phyloP scores from a whole-genome alignment of 169 alveolate species.

The Cyclospora cayetanensis region DNA sequence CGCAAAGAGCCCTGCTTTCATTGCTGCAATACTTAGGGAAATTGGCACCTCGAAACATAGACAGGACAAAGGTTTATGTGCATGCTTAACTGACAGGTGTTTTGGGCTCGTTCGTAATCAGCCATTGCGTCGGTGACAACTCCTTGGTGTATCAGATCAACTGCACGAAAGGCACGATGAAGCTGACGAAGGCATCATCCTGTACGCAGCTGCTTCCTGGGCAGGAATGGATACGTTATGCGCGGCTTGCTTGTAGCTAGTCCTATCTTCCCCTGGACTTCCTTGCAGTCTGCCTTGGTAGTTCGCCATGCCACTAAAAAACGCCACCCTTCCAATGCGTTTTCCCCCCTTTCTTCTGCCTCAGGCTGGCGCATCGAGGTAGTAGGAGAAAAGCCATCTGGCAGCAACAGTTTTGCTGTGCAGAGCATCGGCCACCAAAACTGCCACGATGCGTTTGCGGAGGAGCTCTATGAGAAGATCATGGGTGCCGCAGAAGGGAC shows the following conservation, averaged over 20 bases:
- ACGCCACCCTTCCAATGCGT: too few relatives aligned
- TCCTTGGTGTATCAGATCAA: constrained; percentile 29
- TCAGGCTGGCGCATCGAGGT: constrained; percentile 50
- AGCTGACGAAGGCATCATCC: constrained; percentile 47
- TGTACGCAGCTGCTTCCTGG: constrained; percentile 34
- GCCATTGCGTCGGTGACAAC: constrained; percentile 66
- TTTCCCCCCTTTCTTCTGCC: too few relatives aligned
- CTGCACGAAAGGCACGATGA: constrained; percentile 50
- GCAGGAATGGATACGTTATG: too few relatives aligned
- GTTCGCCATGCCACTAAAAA: too few relatives aligned
- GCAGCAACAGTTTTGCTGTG: constrained; percentile 37
- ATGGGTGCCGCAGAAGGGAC: neutral
- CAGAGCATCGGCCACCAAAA: constrained; percentile 73
- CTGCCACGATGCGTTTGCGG: constrained; percentile 70
- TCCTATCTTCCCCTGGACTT: too few relatives aligned
- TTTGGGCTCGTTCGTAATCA: constrained; percentile 40
- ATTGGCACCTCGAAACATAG: too few relatives aligned
- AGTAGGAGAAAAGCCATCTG: neutral
- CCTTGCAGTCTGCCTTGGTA: too few relatives aligned
- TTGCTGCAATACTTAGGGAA: neutral
- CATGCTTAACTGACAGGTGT: neutral
- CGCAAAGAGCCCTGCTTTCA: neutral
- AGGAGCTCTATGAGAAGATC: constrained; percentile 60
- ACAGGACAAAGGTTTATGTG: neutral
- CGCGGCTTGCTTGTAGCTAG: too few relatives aligned